phyloP scores from a whole-genome alignment of 164 flowering plant genomes.

The Umbilicus rupestris region DNA sequence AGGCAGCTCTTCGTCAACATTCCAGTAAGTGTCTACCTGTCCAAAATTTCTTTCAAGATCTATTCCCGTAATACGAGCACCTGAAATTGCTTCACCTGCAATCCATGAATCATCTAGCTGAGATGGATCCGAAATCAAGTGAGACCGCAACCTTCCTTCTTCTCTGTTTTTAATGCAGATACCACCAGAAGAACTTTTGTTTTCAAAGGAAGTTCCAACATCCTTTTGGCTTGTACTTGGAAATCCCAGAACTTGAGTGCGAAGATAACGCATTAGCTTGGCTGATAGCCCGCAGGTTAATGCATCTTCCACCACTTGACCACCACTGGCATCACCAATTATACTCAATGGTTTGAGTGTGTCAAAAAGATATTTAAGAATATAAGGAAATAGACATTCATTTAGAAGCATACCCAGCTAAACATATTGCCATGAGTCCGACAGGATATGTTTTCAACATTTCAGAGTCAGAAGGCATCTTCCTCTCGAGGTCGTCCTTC shows the following conservation, averaged over 20 bases:
- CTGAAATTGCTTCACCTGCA: constrained; percentile 32
- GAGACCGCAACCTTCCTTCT: constrained; percentile 51
- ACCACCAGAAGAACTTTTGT: constrained; percentile 32
- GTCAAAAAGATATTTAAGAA: background rate
- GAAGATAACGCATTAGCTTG: constrained; percentile 90
- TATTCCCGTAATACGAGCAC: constrained; percentile 33
- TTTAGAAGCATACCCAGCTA: constrained; percentile 52
- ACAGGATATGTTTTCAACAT: constrained; percentile 83
- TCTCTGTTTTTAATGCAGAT: constrained; percentile 46
- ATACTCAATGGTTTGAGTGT: constrained; percentile 1
- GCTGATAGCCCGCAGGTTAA: constrained; percentile 82
- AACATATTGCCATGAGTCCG: constrained; percentile 78
- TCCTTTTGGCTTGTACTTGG: constrained; percentile 53
- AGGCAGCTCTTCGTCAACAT: constrained; percentile 30
- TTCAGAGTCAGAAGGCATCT: constrained; percentile 59
- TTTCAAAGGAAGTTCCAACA: constrained; percentile 29
- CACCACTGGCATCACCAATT: constrained; percentile 43
- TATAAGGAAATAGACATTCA: background rate
- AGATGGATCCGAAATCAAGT: constrained; percentile 41
- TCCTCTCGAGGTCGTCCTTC: constrained; percentile 29
- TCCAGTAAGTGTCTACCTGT: constrained; percentile 35
- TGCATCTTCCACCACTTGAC: constrained; percentile 81
- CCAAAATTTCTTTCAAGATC: constrained; percentile 37
- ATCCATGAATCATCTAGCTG: constrained; percentile 36
- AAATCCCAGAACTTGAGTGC: constrained; percentile 76